Base-by-base conservation (phyloP, 805 yeast genomes). In the Ogataea trehaloabstinens region DNA sequence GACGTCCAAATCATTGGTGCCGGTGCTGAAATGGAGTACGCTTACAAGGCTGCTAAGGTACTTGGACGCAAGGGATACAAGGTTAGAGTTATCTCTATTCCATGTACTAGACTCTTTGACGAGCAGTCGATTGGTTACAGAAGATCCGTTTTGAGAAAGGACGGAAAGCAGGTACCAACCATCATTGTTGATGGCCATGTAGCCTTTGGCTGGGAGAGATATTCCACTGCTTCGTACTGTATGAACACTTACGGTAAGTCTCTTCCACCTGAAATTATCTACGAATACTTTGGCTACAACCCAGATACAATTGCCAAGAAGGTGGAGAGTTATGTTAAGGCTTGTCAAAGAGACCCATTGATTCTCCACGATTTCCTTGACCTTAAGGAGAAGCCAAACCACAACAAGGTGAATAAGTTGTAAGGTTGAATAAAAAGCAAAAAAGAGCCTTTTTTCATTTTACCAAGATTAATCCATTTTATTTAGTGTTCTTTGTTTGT, bases 161-260 rank as follows among this genome's bases (percentile, higher is more conserved):
- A 90, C 64, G 95, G 54, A 24, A 41, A 38, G 16, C 47, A 91
- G 58, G 80, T 85, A 41, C 98, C 98, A 66, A 81, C 88, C 59
- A 53, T 93, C 66, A 86, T 96, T 40, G 86, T 91, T 51, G 99
- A 93, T 78, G 98, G 87, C 37, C 76, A 88, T 78, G 70, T 95
- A 43, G 80, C 96, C 35, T 71, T 74, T 56, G 96, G 96, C 41
- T 93, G 99, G 99, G 76, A 82, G 57, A 85, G 82, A 70, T 93
- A 89, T 73, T 79, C 97, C 42, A 98, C 95, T 73, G 95, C 87
- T 74, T 95, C 89, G 66, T 87, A 91, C 62, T 96, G 97, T 68
- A 76, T 93, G 63, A 80, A 88, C 80, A 80, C 87, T 69, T 93
- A 91, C 66, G 99, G 99, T 76, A 93, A 90, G 51, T 89, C 97